Evolutionary conservation across 2,329 filamentous ascomycete species (phyloP), one percentile per base, ranked within the genome.

Genomic region (Dactylonectria estremocensis): DNA sequence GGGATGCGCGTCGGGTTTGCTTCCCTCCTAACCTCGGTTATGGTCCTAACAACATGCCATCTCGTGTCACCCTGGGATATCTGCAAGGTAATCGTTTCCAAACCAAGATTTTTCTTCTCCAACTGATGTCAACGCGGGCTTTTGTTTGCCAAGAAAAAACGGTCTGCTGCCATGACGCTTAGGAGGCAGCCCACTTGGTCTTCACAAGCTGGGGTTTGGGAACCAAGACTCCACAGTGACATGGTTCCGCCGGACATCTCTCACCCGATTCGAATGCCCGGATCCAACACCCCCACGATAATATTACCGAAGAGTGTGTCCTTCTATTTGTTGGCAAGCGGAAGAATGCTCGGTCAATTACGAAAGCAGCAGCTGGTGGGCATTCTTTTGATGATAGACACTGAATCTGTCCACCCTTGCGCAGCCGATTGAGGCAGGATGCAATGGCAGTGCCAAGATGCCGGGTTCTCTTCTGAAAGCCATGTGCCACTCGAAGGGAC

Each of bases 271-370:
- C 52, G 63, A 45, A 56, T 50, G 14, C 13, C 45, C 50, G 56
- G 50, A 66, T 56, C 56, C 56, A 43, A 45, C 14, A 33, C 35
- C 63, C 62, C 63, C 56, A 66, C 63, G 63, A 56, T 50, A 9
- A 37, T 28, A 49, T 50, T 61, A 18, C 50, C 57, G 22, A 16
- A 49, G 35, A 9, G 5, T 20, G 14, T 20, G 18, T 18, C 11
- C 4, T 33, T 33, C 14, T 45, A 45, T 8, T 1, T 45, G n/a
- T 8, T 7, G 24, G 10, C 10, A 55, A 16, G 5, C 31, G 22
- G 54, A 9, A 45, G 20, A 43, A 55, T 43, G 9, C 8, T 37
- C 37, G 24, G 13, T 24, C 48, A 20, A 7, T 52, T 24, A 46
- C 13, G 37, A 3, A 9, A 48, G 11, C 18, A 43, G 20, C 28